Percentiles rank a stretch among this genome's conserved stretches.
phyloP scores from a whole-genome alignment of 2,329 filamentous ascomycete species.

The Pseudogymnoascus sp. region DNA sequence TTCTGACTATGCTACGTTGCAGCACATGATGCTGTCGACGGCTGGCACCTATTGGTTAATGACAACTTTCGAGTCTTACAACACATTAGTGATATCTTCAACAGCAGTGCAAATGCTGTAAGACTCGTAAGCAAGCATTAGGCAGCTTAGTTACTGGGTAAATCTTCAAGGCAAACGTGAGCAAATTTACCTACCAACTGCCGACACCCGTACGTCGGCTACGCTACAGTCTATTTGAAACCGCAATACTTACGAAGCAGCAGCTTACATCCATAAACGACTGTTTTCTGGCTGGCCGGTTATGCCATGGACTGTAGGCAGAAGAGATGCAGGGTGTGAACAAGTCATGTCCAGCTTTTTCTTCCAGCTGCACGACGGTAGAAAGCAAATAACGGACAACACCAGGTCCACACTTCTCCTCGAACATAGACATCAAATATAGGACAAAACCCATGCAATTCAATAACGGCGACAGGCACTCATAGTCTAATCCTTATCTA shows the following conservation, averaged over 20 bases:
- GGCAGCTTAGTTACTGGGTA: not conserved
- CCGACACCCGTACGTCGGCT: not conserved
- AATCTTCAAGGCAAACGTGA: not conserved
- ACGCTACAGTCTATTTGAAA: not conserved
- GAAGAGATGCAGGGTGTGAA: not conserved
- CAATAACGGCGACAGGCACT: constrained; percentile 16
- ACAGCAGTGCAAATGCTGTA: not conserved
- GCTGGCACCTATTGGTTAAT: not conserved
- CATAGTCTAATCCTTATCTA: constrained; percentile 24
- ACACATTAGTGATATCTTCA: not conserved
- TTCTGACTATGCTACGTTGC: not conserved
- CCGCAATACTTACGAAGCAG: not conserved
- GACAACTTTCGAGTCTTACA: not conserved
- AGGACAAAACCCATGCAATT: constrained; percentile 16
- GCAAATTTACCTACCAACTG: not conserved
- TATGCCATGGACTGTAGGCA: no score
- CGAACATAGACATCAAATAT: not conserved
- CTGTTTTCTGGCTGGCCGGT: not conserved
- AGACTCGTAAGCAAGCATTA: not conserved
- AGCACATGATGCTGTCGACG: not conserved
- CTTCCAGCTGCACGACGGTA: no score
- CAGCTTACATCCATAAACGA: not conserved
- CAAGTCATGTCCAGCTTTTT: not conserved
- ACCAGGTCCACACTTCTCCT: not conserved
- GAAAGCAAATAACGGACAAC: not conserved